These are phyloP conservation scores for Collariella sp. DNA, from an alignment of 495 filamentous ascomycete species.

Conservation along the genomic window DNA sequence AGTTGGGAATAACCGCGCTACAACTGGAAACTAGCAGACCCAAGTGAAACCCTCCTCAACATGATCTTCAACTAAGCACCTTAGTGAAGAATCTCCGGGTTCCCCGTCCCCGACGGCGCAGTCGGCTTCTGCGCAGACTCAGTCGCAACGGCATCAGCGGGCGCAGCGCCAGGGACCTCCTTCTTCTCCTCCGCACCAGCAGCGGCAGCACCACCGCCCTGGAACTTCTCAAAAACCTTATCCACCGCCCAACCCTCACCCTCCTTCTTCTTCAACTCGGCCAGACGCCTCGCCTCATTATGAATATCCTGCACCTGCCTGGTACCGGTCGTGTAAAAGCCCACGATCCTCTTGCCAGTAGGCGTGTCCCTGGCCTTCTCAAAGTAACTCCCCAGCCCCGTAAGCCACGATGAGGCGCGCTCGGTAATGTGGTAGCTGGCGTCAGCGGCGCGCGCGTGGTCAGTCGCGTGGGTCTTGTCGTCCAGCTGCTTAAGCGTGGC, in stretches of 20 bases:
- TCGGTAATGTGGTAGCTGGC: slow-evolving; percentile 62
- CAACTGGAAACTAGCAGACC: neutral
- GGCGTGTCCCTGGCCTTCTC: slow-evolving; percentile 82
- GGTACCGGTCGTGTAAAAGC: slow-evolving; percentile 72
- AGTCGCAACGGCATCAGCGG: slow-evolving; percentile 2
- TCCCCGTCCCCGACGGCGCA: neutral
- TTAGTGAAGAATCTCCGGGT: slow-evolving; percentile 10
- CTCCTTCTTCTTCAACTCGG: slow-evolving; percentile 75
- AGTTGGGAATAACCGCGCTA: too few species aligned
- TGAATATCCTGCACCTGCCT: slow-evolving; percentile 92
- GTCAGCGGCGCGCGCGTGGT: slow-evolving; percentile 68
- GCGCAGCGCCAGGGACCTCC: slow-evolving; percentile 10
- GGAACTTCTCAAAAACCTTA: slow-evolving; percentile 16
- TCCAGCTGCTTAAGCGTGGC: slow-evolving; percentile 66
- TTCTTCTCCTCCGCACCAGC: slow-evolving; percentile 4
- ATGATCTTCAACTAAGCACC: neutral
- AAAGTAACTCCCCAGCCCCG: slow-evolving; percentile 66
- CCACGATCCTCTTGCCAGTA: slow-evolving; percentile 72
- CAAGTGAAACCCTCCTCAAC: neutral
- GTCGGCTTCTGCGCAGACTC: slow-evolving; percentile 8
- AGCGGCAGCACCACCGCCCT: neutral
- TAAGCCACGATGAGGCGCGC: slow-evolving; percentile 55
- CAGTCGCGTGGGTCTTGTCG: slow-evolving; percentile 67
- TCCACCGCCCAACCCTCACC: slow-evolving; percentile 38
- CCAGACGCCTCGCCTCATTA: slow-evolving; percentile 74